A percentile compares a stretch with the other conserved stretches of the same genome.
phyloP scores from a whole-genome alignment of 768 basidiomycete genomes.

The Fistulinella prunicolor region DNA sequence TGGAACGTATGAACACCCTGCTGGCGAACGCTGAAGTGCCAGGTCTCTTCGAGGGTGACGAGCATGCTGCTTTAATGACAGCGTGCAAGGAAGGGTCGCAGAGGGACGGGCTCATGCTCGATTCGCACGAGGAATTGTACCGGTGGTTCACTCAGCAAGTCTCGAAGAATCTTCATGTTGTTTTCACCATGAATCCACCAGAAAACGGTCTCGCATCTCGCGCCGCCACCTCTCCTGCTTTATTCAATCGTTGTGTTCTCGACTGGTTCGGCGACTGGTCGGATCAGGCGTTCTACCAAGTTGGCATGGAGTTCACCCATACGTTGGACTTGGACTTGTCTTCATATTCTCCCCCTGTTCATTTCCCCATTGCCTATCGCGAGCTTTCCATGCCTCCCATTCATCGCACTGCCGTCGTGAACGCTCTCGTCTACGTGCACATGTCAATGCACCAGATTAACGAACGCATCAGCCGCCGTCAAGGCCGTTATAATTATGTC shows the following conservation, averaged over 20 bases:
- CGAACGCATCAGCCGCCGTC: constrained; percentile 80
- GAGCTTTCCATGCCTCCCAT: constrained; percentile 81
- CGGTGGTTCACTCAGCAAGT: constrained; percentile 99
- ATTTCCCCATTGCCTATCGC: constrained; percentile 90
- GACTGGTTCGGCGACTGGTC: constrained; percentile 99
- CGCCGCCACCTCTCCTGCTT: constrained; percentile 94
- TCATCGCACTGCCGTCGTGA: constrained; percentile 89
- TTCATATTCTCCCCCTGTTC: constrained; percentile 70
- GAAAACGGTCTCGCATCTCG: constrained; percentile 93
- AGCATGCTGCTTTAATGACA: constrained; percentile 96
- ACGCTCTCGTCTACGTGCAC: constrained; percentile 91
- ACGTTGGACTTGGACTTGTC: constrained; percentile 89
- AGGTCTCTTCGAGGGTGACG: constrained; percentile 99
- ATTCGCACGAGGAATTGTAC: constrained; percentile 96
- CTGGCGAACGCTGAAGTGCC: constrained; percentile 99
- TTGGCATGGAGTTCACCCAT: constrained; percentile 94
- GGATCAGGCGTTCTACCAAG: constrained; percentile 97
- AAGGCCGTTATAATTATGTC: constrained; percentile 95
- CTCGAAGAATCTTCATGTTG: constrained; percentile 95
- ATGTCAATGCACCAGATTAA: constrained; percentile 88
- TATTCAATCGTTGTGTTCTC: constrained; percentile 98
- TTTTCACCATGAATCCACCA: constrained; percentile 99
- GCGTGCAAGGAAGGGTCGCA: constrained; percentile 99
- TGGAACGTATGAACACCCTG: constrained; percentile 99
- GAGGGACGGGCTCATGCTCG: constrained; percentile 95